These are phyloP conservation scores for Amanita brunnescens DNA, from an alignment of 768 basidiomycete genomes.

Conservation along the genomic window DNA sequence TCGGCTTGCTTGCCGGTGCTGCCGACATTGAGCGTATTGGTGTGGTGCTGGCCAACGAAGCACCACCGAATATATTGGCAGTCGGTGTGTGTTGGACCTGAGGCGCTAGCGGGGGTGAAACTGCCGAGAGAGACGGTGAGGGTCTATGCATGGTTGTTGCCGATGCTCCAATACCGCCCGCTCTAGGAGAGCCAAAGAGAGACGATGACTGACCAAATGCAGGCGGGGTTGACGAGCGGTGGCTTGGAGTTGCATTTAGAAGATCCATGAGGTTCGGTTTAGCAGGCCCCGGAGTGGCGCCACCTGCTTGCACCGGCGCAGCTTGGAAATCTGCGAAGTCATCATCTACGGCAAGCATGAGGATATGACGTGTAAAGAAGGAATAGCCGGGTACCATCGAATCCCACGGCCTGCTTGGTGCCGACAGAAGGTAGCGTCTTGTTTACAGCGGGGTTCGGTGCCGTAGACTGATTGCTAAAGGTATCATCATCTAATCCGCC, in stretches of 20 bases:
- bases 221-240: constrained; percentile 21
- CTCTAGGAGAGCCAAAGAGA: constrained; percentile 7
- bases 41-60: neutral
- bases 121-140: constrained; percentile 27
- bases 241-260: constrained; percentile 27
- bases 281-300: constrained; percentile 30
- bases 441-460: constrained; percentile 27
- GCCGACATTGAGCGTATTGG: constrained; percentile 3
- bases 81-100: constrained; percentile 17
- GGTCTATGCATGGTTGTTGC: constrained; percentile 25
- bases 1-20: neutral
- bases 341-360: constrained; percentile 43
- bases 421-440: constrained; percentile 49
- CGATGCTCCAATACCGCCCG: constrained; percentile 9
- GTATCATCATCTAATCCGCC: constrained; percentile 72
- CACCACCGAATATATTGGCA: constrained; percentile 22
- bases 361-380: neutral
- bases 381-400: constrained; percentile 31
- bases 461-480: constrained; percentile 23
- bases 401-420: constrained; percentile 18
- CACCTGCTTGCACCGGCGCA: constrained; percentile 42
- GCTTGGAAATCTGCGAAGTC: constrained; percentile 85
- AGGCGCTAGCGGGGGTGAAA: constrained; percentile 20
- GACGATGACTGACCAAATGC: constrained; percentile 18
- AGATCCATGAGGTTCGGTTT: constrained; percentile 42